Conservation (phyloP, 345 rosid species). For the Acer campestre region DNA sequence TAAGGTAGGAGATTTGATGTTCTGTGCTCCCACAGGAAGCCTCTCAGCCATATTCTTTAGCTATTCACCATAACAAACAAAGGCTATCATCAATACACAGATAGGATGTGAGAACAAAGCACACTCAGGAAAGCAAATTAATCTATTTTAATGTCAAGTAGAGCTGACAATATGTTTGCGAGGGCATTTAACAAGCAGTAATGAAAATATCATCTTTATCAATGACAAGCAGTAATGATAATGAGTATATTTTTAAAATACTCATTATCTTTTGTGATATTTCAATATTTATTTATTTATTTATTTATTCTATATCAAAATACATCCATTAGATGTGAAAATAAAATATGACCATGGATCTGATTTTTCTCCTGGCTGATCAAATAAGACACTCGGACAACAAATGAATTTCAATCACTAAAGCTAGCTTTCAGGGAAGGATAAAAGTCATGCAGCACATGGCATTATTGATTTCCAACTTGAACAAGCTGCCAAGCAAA, state of each 20-base stretch:
- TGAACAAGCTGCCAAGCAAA: background rate
- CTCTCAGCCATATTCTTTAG: slow-evolving; percentile 94
- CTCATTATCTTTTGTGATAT: too few species aligned
- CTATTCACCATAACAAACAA: slow-evolving; percentile 37
- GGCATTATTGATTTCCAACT: background rate
- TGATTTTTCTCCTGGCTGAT: background rate
- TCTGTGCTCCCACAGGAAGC: slow-evolving; percentile 64
- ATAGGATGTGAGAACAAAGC: background rate
- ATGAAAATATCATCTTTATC: background rate
- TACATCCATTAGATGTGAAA: background rate
- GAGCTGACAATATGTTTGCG: background rate
- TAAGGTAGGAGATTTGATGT: slow-evolving; percentile 53
- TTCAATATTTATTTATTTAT: too few species aligned
- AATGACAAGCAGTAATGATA: too few species aligned
- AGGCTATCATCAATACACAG: slow-evolving; percentile 23
- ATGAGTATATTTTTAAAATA: too few species aligned
- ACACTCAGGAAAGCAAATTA: background rate
- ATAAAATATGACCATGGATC: background rate
- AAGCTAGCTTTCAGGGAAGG: background rate
- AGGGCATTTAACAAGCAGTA: background rate
- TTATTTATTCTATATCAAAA: too few species aligned
- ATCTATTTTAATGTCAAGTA: background rate
- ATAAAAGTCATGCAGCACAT: background rate
- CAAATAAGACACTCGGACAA: background rate
- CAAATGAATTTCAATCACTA: background rate